Base-by-base conservation (phyloP, 495 filamentous ascomycete species). In the Annulohypoxylon maeteangense region DNA sequence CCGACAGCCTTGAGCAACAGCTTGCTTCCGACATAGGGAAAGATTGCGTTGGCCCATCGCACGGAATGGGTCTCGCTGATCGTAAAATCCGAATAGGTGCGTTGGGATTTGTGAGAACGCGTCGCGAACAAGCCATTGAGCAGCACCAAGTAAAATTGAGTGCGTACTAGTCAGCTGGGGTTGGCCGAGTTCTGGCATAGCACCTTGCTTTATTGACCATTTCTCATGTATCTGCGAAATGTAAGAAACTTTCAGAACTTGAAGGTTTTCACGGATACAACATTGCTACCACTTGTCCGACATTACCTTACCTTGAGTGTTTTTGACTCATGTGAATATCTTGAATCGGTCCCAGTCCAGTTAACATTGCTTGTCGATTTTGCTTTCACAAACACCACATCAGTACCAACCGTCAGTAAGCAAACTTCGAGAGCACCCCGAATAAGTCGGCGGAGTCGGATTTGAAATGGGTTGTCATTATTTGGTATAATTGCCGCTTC, bases 221-320 rank as follows among this genome's bases (percentile, higher is more conserved):
- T 65, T 70, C 7, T 72, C 69, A 44, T 75, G 65, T 34, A 70
- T 51, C 47, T 50, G 47, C 47, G 8, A 50, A 14, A 50, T 23
- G 27, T 50, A 27, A 50, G 47, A 12, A 27, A 22, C 20, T 50
- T 27, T 7, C 11, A 11, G n/a, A n/a, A 22, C 2, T 20, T 23
- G 44, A 48, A 23, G 18, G 44, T 48, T 1, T 23, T 23, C 1
- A 11, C 20, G 18, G 23, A 20, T 48, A 8, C 7, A 48, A 48
- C 18, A 48, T 23, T 23, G 23, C 22, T 50, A 10, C 16, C 18
- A 22, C 20, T 50, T 14, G 22, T 50, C 12, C 11, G 18, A 22
- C 18, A 47, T 29, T 10, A 38, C 12, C 7, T 25, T 50, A 50
- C 47, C 16, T 61, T 61, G 12, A 72, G 48, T 22, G 36, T 5